Base-by-base conservation (phyloP, 192 early-diverging fungal species). In the Coemansia sp. region DNA sequence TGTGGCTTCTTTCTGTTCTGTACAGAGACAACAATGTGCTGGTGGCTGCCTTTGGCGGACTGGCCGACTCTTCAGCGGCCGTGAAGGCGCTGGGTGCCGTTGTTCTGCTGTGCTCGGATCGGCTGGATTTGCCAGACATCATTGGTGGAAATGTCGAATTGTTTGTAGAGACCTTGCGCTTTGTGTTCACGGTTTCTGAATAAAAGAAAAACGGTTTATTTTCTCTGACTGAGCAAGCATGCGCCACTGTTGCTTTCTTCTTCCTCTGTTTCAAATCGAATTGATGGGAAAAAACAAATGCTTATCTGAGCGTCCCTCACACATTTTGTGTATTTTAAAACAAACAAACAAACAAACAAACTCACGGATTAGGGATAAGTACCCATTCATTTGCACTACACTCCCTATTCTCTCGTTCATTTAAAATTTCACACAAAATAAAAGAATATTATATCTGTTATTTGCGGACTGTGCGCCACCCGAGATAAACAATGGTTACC, bases 31-130 rank as follows among this genome's bases (percentile, higher is more conserved):
- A 55, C 52, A 60, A 60, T 64, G 39, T 2, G 0, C 2, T 59
- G 6, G 15, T 18, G 2, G 16, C 16, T 59, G 30, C 35, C 3
- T 35, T 59, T n/a, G 57, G n/a, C 57, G 33, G n/a, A 12, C 9
- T 26, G 14, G n/a, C 2, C 35, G 35, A 36, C 15, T 0, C 57
- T 35, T 12, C n/a, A 10, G 57, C 33, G 8, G 57, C 57, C 0
- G 30, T 38, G 6, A 5, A 60, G 2, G 6, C 56, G 2, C 21
- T 78, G 51, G 62, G 62, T 9, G 62, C 76, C 0, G 14, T 73
- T 16, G 16, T 68, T n/a, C 34, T 74, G 18, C 43, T 80, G n/a
- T 26, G 55, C 44, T 20, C 64, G 14, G 72, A 74, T 66, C 36
- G 57, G 14, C 23, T 69, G 11, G 67, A 78, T 16, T 10, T 66